Conservation (phyloP, 140 eudicot genomes). For the Stevia rebaudiana region DNA sequence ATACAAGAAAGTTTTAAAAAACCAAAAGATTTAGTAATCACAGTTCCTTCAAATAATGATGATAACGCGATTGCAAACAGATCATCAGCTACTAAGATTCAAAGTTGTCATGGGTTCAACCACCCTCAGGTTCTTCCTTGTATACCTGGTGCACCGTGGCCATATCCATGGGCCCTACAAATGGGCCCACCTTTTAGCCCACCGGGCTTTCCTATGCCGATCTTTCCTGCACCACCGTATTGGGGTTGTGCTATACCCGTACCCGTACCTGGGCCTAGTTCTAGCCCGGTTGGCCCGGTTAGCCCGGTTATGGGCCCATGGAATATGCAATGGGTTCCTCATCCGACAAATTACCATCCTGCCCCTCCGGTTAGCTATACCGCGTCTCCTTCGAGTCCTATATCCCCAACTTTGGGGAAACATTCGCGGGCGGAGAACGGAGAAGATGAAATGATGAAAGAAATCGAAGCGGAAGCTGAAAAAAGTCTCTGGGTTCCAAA, state of each 20-base stretch:
- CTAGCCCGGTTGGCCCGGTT: too few species aligned
- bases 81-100: conserved; percentile 32
- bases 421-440: conserved; percentile 62
- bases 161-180: conserved; percentile 66
- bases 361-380: conserved; percentile 23
- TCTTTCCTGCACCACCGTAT: conserved; percentile 57
- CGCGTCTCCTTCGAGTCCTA: conserved; percentile 39
- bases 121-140: conserved; percentile 53
- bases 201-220: conserved; percentile 63
- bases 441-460: conserved; percentile 40
- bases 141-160: conserved; percentile 73
- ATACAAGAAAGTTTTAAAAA: conserved; percentile 40
- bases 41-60: conserved; percentile 37
- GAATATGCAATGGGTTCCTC: conserved; percentile 60
- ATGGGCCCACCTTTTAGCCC: conserved; percentile 51
- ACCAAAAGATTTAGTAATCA: conserved; percentile 36
- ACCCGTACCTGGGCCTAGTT: conserved; percentile 29
- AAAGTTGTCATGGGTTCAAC: conserved; percentile 34
- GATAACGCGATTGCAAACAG: conserved; percentile 40
- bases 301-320: conserved; percentile 37
- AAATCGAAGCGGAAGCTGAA: conserved; percentile 41
- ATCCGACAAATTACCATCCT: conserved; percentile 17
- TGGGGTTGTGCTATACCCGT: conserved; percentile 69
- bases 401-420: conserved; percentile 74
- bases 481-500: conserved; percentile 69